Evolutionary conservation across 257 asterid species (phyloP).

Genomic region (Solanum raphanifolium): DNA sequence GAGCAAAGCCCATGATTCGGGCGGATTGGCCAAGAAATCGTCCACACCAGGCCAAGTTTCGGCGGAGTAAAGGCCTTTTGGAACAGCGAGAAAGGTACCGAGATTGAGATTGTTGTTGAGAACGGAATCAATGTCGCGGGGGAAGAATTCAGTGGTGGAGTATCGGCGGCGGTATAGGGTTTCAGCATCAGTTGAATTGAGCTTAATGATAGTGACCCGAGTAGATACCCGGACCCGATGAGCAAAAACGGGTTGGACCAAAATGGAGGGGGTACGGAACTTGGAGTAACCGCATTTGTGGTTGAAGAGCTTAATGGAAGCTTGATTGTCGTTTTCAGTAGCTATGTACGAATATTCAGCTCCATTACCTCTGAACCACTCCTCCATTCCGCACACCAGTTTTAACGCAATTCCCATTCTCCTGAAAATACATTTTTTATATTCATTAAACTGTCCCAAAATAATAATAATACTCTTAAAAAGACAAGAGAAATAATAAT

Average conservation of each 20-base stretch:
- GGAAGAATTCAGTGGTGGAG: constrained; percentile 77
- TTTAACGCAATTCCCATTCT: constrained; percentile 76
- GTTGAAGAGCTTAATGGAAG: constrained; percentile 66
- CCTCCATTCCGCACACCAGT: constrained; percentile 50
- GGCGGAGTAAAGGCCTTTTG: constrained; percentile 15
- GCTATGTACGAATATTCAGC: constrained; percentile 86
- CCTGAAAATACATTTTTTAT: constrained; percentile 25
- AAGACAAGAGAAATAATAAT: neutral
- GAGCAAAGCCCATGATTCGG: constrained; percentile 83
- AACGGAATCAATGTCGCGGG: constrained; percentile 70
- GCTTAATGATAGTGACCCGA: constrained; percentile 34
- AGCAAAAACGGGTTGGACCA: constrained; percentile 79
- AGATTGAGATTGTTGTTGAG: constrained; percentile 40
- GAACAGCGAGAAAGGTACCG: constrained; percentile 68
- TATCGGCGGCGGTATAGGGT: constrained; percentile 49
- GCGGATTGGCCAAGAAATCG: constrained; percentile 33
- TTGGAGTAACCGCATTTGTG: constrained; percentile 64
- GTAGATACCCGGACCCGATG: constrained; percentile 29
- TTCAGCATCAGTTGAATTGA: constrained; percentile 51
- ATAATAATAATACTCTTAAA: neutral
- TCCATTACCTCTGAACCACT: constrained; percentile 67
- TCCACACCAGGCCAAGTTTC: constrained; percentile 49
- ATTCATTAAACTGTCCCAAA: neutral
- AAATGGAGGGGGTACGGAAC: constrained; percentile 69
- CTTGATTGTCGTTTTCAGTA: constrained; percentile 76